Evolutionary conservation across 2,329 filamentous ascomycete genomes (phyloP).

Genomic region (Colletotrichum lindemuthianum): DNA sequence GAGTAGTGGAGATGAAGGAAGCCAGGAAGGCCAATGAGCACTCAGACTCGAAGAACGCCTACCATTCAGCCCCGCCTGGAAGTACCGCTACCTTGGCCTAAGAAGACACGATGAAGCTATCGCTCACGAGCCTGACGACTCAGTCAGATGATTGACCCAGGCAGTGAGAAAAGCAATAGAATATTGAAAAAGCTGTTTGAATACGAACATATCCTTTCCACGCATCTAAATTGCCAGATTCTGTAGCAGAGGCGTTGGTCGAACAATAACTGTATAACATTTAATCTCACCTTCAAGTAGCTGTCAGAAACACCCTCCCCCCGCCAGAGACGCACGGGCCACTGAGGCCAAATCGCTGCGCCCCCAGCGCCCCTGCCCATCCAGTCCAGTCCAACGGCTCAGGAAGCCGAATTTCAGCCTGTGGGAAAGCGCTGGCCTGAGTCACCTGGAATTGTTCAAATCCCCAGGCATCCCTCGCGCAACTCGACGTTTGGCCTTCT

Average conservation of each 20-base stretch:
- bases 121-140: neutral
- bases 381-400: neutral
- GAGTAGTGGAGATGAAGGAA: neutral
- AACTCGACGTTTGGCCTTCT: slow-evolving; percentile 5
- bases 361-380: neutral
- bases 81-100: neutral
- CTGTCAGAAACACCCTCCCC: neutral
- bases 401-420: slow-evolving; percentile 10
- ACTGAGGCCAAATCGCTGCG: slow-evolving; percentile 36
- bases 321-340: slow-evolving; percentile 19
- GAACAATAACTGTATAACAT: neutral
- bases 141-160: accelerated
- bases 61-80: slow-evolving; percentile 23
- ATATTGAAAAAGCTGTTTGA: no score
- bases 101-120: neutral
- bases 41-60: slow-evolving; percentile 12
- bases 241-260: neutral
- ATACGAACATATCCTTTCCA: neutral
- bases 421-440: slow-evolving; percentile 10
- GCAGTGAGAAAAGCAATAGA: no score
- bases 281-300: slow-evolving; percentile 13
- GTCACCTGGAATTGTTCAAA: slow-evolving; percentile 32
- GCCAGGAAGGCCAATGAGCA: neutral
- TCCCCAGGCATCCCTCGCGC: slow-evolving; percentile 35
- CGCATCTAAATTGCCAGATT: neutral